phyloP scores from a whole-genome alignment of 495 filamentous ascomycete species.

The Pseudotulostoma volvatum region DNA sequence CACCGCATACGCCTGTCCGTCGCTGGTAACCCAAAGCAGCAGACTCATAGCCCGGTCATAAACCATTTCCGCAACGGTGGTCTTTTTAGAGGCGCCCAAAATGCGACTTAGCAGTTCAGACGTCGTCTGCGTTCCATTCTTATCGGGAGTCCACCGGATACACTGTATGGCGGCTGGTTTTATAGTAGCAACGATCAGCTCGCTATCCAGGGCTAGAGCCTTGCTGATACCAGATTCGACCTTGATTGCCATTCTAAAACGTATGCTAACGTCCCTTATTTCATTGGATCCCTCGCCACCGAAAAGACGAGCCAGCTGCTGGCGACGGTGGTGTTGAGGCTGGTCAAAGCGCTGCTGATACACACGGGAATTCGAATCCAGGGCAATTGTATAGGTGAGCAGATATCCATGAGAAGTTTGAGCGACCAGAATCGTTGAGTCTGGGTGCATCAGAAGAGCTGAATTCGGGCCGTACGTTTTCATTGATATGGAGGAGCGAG shows the following conservation, averaged over 20 bases:
- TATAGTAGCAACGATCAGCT: slow-evolving; percentile 81
- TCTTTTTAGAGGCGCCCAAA: slow-evolving; percentile 64
- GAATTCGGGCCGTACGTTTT: slow-evolving; percentile 72
- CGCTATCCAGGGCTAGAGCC: slow-evolving; percentile 81
- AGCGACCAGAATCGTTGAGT: slow-evolving; percentile 81
- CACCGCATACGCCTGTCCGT: slow-evolving; percentile 82
- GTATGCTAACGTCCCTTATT: slow-evolving; percentile 69
- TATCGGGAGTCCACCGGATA: slow-evolving; percentile 83
- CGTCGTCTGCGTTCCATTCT: slow-evolving; percentile 64
- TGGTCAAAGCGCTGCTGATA: slow-evolving; percentile 67
- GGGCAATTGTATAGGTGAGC: slow-evolving; percentile 86
- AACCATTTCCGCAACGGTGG: slow-evolving; percentile 67
- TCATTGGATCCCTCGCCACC: slow-evolving; percentile 53
- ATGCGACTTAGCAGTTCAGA: slow-evolving; percentile 83
- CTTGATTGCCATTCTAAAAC: slow-evolving; percentile 95
- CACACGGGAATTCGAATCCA: slow-evolving; percentile 62
- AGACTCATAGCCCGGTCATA: slow-evolving; percentile 97
- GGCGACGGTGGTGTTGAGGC: slow-evolving; percentile 50
- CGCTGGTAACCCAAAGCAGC: slow-evolving; percentile 80
- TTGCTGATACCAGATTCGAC: slow-evolving; percentile 86
- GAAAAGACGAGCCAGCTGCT: slow-evolving; percentile 50
- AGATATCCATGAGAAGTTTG: slow-evolving; percentile 78
- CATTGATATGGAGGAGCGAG: slow-evolving; percentile 63
- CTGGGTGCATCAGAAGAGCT: slow-evolving; percentile 72
- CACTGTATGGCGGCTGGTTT: slow-evolving; percentile 92